These are phyloP conservation scores for Plasmodium vivax DNA, from an alignment of 169 alveolate genomes.

Conservation along the genomic window DNA sequence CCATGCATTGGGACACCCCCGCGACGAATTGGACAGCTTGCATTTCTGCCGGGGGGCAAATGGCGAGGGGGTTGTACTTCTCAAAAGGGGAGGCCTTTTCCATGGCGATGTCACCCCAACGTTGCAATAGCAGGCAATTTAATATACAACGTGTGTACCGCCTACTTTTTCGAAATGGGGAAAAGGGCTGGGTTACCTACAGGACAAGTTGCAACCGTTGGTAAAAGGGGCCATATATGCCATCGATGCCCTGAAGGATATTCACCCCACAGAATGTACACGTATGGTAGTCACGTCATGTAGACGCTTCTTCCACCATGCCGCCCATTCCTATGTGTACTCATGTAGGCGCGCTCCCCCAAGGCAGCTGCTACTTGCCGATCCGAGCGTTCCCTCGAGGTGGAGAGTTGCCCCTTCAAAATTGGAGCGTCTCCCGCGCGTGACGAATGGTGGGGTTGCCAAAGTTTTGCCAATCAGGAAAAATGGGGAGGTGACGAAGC, in stretches of 20 bases:
- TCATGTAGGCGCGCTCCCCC: neutral
- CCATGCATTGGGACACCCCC: neutral
- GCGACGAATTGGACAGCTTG: neutral
- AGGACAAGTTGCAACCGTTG: neutral
- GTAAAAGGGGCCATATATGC: neutral
- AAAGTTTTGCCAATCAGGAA: neutral
- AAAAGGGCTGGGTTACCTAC: neutral
- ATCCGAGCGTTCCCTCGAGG: neutral
- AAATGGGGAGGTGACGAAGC: neutral
- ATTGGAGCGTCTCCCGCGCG: neutral
- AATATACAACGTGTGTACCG: neutral
- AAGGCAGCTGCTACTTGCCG: too few relatives aligned
- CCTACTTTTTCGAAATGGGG: neutral
- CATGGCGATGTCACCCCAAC: neutral
- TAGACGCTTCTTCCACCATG: neutral
- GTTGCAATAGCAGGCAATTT: neutral
- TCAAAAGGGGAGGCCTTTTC: neutral
- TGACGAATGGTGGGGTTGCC: neutral
- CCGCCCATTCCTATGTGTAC: neutral
- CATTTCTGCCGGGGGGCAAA: neutral
- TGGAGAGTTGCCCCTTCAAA: too few relatives aligned
- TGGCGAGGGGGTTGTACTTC: neutral
- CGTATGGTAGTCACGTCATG: neutral
- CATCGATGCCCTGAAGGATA: neutral
- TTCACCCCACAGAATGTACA: neutral